These are phyloP conservation scores for Cupressus sempervirens DNA, from an alignment of 75 land plant genomes.

Conservation along the genomic window DNA sequence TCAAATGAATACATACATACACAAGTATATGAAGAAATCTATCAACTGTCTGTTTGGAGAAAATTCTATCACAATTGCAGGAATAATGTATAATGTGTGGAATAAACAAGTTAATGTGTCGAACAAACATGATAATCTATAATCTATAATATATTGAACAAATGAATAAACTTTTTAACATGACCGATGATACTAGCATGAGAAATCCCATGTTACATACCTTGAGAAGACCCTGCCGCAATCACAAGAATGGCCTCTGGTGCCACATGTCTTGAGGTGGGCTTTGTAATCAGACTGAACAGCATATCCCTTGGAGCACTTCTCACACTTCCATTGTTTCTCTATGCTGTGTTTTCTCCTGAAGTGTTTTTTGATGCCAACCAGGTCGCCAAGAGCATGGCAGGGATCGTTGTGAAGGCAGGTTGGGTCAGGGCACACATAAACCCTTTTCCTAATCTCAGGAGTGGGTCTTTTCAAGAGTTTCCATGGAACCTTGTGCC, in stretches of 20 bases:
- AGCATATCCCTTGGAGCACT: conserved; percentile 90
- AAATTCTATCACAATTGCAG: too few relatives aligned
- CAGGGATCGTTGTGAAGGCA: conserved; percentile 95
- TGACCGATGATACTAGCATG: too few relatives aligned
- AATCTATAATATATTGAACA: too few relatives aligned
- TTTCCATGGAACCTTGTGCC: conserved; percentile 99
- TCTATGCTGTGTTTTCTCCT: conserved; percentile 81
- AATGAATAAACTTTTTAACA: too few relatives aligned
- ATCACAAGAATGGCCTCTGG: conserved; percentile 95
- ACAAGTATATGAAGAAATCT: conserved; percentile 73
- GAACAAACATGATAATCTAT: too few relatives aligned
- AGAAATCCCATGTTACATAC: too few relatives aligned
- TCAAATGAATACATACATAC: too few relatives aligned
- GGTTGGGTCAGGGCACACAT: conserved; percentile 86
- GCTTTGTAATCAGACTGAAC: conserved; percentile 98
- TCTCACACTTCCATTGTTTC: conserved; percentile 89
- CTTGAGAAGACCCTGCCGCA: conserved; percentile 98
- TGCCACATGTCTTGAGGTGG: conserved; percentile 96
- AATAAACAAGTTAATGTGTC: too few relatives aligned
- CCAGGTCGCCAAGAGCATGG: conserved; percentile 97
- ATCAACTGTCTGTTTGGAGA: too few relatives aligned
- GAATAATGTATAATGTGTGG: too few relatives aligned
- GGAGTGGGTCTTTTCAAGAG: conserved; percentile 64
- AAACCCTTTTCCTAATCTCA: conserved; percentile 72
- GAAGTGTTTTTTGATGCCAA: conserved; percentile 97